Base-by-base conservation (phyloP, 2,329 filamentous ascomycete genomes). In the Pochonia chlamydosporia region DNA sequence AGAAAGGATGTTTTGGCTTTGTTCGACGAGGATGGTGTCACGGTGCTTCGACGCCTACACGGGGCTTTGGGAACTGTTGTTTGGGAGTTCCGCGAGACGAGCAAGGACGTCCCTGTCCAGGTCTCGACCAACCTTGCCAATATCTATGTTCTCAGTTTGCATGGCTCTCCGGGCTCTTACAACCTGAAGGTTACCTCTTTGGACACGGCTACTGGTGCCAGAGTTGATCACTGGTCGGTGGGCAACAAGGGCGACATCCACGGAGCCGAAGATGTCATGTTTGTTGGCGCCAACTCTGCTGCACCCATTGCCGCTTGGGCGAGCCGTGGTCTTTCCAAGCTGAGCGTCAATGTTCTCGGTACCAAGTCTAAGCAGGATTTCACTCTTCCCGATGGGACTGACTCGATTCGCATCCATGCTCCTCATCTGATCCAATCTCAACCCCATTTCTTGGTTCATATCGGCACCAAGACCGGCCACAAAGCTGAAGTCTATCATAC, bases 401-500 rank as follows among this genome's bases (percentile, higher is more conserved):
- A 70, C 14, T 63, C 66, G 3, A 72, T 87, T 44, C 74, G 82
- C 47, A 73, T 96, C 20, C 88, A 95, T 60, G 87, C 87, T 1
- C 85, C 89, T 14, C 82, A 83, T 54, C 74, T 85, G 47, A 69
- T 81, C 25, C 85, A 87, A 59, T 85, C 87, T 4, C 74, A 82
- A 40, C 75, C 89, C 31, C 89, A 95, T 69, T 95, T 96, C 69
- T 71, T 96, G 26, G 86, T 96, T 5, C 87, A 96, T 56, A 89
- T 82, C 56, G 76, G 84, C 56, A 88, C 88, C 1, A 73, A 73
- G 30, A 72, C 72, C 3, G 82, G 82, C 16, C 87, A 91, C 61
- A 89, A 87, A 72, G 92, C 86, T 3, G 86, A 95, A 52, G 85
- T 97, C 25, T 96, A 85, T 61, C 89, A 95, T 58, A 78, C 95